Base-by-base conservation (phyloP, 1,284 basidiomycete genomes). In the Moniliella sp. region DNA sequence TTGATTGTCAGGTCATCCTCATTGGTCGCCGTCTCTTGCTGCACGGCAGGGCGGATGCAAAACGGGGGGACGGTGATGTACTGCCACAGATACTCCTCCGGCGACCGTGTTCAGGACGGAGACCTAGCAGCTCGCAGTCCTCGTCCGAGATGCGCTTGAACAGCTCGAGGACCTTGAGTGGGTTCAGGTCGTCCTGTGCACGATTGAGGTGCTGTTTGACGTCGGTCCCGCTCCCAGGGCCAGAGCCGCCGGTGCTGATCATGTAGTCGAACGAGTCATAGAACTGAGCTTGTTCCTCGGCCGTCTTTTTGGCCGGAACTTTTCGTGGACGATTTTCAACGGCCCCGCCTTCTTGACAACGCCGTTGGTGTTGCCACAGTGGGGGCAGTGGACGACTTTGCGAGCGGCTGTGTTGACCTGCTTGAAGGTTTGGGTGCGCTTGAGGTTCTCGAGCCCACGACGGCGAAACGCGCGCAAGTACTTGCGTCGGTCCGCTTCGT, bases 1-100 rank as follows among this genome's bases (percentile, higher is more conserved):
- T 97, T 97, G 45, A 91, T 82, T 0, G 91, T 97, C 21, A 99
- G 68, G 60, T 99, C 91, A 50, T 99, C 91, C 65, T 99, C 91
- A 56, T 94, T 99, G 23, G 52, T 57, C 11, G 45, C 50, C 32
- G 48, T 46, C 78, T 99, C 91, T 61, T 97, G 91, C 0, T 80
- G 78, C 1, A 99, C 91, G 4, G 84, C 93, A 0, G 91, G 91
- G 27, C 91, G 75, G 37, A 97, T 97, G 58, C 82, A 91, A 25
- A 93, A 84, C 0, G 91, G 91, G 12, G 91, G 91, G 10, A 97
- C 91, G 18, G 86, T 91, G 11, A 99, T 76, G 62, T 97, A 97
- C 62, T 94, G 88, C 91, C 91, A 99, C 36, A 99, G 75, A 57
- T 88, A 94, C 58, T 94, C 79, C 64, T 99, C 91, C 2, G 91